Conservation (phyloP, 768 basidiomycete species). For the Boletus reticulatus region DNA sequence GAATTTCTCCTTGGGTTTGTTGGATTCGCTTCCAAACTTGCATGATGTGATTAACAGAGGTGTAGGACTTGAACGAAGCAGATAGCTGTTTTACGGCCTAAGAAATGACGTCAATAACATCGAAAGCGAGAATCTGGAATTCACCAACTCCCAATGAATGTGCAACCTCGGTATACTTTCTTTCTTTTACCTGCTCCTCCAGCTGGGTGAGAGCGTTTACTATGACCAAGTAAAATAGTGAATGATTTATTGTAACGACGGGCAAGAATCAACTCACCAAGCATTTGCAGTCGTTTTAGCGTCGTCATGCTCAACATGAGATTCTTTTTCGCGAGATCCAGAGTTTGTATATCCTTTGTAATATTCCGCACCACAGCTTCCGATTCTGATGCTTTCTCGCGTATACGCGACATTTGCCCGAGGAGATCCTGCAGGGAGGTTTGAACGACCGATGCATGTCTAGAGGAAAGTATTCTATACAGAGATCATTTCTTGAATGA, state of each 20-base stretch:
- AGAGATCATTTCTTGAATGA: conserved; percentile 95
- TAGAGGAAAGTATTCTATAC: conserved; percentile 42
- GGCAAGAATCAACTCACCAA: conserved; percentile 56
- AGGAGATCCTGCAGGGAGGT: conserved; percentile 69
- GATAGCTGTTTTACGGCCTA: conserved; percentile 90
- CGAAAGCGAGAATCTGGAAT: conserved; percentile 12
- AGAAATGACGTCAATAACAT: neutral
- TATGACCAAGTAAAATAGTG: conserved; percentile 31
- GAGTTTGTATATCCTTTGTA: conserved; percentile 92
- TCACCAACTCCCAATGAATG: conserved; percentile 72
- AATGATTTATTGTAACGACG: neutral
- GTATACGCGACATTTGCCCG: conserved; percentile 92
- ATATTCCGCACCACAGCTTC: conserved; percentile 95
- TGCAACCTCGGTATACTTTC: conserved; percentile 79
- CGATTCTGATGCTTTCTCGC: conserved; percentile 95
- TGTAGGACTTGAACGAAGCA: conserved; percentile 75
- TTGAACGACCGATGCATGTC: conserved; percentile 2
- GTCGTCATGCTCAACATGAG: conserved; percentile 87
- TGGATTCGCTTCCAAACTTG: conserved; percentile 79
- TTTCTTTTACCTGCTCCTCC: conserved; percentile 73
- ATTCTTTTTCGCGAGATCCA: conserved; percentile 94
- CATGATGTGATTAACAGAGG: conserved; percentile 70
- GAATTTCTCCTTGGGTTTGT: conserved; percentile 79
- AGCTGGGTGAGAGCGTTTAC: conserved; percentile 83
- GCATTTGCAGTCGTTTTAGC: conserved; percentile 88